These are phyloP conservation scores for Globisporangium parvum DNA, from an alignment of 352 stramenopile species.

Conservation along the genomic window DNA sequence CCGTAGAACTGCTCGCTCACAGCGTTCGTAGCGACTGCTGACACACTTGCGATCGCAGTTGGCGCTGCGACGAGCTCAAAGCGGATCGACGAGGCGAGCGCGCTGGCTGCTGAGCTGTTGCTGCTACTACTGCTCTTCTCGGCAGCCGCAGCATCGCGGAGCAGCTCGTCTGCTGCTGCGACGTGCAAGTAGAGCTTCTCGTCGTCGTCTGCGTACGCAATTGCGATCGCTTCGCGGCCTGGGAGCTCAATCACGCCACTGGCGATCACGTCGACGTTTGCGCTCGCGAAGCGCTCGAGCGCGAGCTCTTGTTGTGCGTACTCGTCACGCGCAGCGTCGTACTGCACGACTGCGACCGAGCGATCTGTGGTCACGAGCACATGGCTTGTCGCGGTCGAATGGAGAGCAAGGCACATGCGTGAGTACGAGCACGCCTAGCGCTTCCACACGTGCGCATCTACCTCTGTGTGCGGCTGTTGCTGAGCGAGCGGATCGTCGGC, in stretches of 20 bases:
- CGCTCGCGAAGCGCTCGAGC: slow-evolving; percentile 19
- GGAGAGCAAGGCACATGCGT: background rate
- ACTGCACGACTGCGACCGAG: slow-evolving; percentile 38
- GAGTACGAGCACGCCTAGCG: background rate
- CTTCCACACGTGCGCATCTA: slow-evolving; percentile 2
- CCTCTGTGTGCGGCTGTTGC: slow-evolving; percentile 24
- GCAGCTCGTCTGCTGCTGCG: slow-evolving; percentile 4
- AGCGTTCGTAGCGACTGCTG: slow-evolving; percentile 21
- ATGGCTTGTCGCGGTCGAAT: slow-evolving; percentile 19
- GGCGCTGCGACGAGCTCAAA: slow-evolving; percentile 59
- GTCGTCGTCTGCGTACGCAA: slow-evolving; percentile 41
- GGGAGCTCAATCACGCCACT: slow-evolving; percentile 40
- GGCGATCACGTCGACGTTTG: slow-evolving; percentile 31
- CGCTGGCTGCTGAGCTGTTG: background rate
- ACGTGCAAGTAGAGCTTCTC: slow-evolving; percentile 30
- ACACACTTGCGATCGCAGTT: slow-evolving; percentile 41
- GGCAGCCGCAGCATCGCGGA: background rate
- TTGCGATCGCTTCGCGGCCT: slow-evolving; percentile 27
- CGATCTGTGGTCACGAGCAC: slow-evolving; percentile 68
- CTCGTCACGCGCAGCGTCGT: slow-evolving; percentile 13
- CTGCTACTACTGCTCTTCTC: background rate
- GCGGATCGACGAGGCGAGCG: slow-evolving; percentile 15
- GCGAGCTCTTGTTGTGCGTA: slow-evolving; percentile 37
- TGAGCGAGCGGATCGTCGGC: slow-evolving; percentile 53
- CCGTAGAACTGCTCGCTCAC: slow-evolving; percentile 36